Evolutionary conservation across 2,329 filamentous ascomycete genomes (phyloP), one percentile per base, ranked within the genome.

Genomic region (Fusarium tjaetaba): DNA sequence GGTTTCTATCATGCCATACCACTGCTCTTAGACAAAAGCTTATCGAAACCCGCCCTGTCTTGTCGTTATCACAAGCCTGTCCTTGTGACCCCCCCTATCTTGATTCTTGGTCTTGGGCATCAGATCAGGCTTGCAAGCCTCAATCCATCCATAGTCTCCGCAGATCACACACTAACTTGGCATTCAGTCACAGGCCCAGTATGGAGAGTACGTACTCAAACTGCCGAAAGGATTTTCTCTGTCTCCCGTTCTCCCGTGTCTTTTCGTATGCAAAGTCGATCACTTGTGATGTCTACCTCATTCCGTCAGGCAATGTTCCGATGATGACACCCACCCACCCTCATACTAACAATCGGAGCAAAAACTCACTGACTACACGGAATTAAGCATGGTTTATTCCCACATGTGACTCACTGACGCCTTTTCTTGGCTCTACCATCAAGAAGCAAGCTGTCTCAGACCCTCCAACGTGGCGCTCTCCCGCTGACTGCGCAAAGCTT

Each of bases 381-480:
- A 18, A 41, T 34, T 36, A n/a, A n/a, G 48, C 26, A 16, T 57
- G 36, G 34, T 30, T 56, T 69, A 48, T 55, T 59, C 48, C 67
- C 46, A 53, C 71, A 74, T 74, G 71, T 74, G 71, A 74, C 71
- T 68, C 66, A 68, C 58, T 32, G n/a, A 56, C n/a, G 34, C 24
- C 34, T 36, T 32, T 34, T 49, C 55, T 58, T 49, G 55, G 55
- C 36, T 42, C 28, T 34, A 34, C 20, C 45, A 39, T 32, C 26
- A 41, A 22, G 11, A 30, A 30, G 28, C 11, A 39, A 49, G 36
- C 43, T 66, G 63, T 68, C 63, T 61, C 34, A 39, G 45, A 61
- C 65, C 61, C 61, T 68, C 34, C 34, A 34, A 32, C 38, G 64
- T 72, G 70, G 65, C 70, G 70, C 49, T 46, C 53, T 70, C 58